These are phyloP conservation scores for Daphne laureola DNA, from an alignment of 441 rosid genomes.

Conservation along the genomic window DNA sequence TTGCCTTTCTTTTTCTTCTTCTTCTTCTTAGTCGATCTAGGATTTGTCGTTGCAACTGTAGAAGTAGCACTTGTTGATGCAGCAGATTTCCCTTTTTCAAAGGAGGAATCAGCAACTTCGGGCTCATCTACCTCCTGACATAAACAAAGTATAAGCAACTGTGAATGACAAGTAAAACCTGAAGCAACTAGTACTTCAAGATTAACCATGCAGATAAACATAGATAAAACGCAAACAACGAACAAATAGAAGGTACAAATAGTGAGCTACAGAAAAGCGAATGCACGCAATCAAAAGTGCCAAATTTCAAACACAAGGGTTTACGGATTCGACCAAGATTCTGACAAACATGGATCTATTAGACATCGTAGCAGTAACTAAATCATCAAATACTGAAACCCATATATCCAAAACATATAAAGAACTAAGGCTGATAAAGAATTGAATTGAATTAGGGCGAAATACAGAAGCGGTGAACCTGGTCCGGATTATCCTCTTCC, in stretches of 20 bases:
- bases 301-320: no score
- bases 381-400: background rate
- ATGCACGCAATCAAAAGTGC: no score
- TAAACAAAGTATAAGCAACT: slow-evolving; percentile 16
- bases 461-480: slow-evolving; percentile 29
- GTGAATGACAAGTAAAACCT: no score
- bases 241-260: no score
- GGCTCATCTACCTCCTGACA: slow-evolving; percentile 30
- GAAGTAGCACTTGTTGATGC: slow-evolving; percentile 13
- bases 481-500: slow-evolving; percentile 27
- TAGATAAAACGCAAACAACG: no score
- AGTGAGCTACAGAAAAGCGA: no score
- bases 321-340: no score
- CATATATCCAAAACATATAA: background rate
- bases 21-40: slow-evolving; percentile 70
- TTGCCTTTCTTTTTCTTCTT: slow-evolving; percentile 81
- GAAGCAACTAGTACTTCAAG: no score
- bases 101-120: slow-evolving; percentile 21
- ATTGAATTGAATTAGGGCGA: background rate
- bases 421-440: background rate
- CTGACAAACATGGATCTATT: no score
- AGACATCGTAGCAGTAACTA: no score
- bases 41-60: slow-evolving; percentile 25
- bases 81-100: slow-evolving; percentile 16
- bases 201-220: no score